phyloP scores from a whole-genome alignment of 2,329 filamentous ascomycete genomes.

The Penicillium sp. region DNA sequence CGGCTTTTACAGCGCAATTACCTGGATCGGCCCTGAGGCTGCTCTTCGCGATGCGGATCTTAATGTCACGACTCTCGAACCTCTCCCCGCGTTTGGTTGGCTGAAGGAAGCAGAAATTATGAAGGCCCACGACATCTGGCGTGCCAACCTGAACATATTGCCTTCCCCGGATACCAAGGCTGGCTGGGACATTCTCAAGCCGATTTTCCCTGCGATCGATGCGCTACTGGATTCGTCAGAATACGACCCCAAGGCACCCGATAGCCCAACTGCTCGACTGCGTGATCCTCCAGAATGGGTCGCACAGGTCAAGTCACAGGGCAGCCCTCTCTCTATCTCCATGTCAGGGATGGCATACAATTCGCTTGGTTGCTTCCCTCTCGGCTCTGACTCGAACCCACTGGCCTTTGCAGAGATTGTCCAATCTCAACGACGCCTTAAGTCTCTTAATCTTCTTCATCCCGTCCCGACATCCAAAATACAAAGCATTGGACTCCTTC shows the following conservation, averaged over 20 bases:
- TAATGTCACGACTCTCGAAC: conserved; percentile 33
- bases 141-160: conserved; percentile 28
- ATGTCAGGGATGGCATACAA: conserved; percentile 37
- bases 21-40: conserved; percentile 42
- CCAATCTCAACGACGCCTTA: conserved; percentile 43
- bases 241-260: neutral
- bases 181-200: conserved; percentile 27
- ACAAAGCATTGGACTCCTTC: conserved; percentile 30
- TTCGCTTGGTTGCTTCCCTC: conserved; percentile 46
- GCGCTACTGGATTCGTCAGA: conserved; percentile 26
- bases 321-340: conserved; percentile 39
- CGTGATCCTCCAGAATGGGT: conserved; percentile 34
- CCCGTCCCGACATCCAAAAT: conserved; percentile 34
- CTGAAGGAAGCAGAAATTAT: conserved; percentile 47
- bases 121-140: conserved; percentile 43
- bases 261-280: conserved; percentile 12
- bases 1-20: conserved; percentile 45
- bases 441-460: conserved; percentile 41
- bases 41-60: conserved; percentile 36
- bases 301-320: conserved; percentile 28
- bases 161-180: conserved; percentile 12
- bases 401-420: conserved; percentile 46
- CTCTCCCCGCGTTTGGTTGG: conserved; percentile 47
- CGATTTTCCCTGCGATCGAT: conserved; percentile 26
- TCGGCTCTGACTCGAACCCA: conserved; percentile 42